These are phyloP conservation scores for Blastomyces parvus DNA, from an alignment of 2,329 filamentous ascomycete species.

Conservation along the genomic window DNA sequence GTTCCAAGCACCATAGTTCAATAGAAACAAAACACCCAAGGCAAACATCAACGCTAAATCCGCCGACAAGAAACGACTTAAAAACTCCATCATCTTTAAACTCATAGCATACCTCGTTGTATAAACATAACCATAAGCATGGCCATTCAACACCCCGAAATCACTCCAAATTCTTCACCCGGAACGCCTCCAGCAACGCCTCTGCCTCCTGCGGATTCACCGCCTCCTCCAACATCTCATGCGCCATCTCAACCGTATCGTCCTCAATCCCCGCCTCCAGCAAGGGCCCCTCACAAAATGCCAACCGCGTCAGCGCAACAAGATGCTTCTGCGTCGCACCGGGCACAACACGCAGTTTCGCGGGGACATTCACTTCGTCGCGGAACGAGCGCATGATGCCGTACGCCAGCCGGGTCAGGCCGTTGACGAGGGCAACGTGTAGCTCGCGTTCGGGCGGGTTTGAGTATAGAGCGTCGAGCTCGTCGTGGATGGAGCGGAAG, in stretches of 20 bases:
- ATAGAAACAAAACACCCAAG: neutral
- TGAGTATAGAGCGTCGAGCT: slow-evolving; percentile 53
- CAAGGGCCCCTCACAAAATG: slow-evolving; percentile 70
- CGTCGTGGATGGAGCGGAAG: slow-evolving; percentile 64
- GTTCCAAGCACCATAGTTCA: neutral
- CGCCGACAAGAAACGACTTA: neutral
- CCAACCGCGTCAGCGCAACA: slow-evolving; percentile 69
- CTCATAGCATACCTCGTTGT: too few species aligned
- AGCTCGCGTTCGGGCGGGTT: slow-evolving; percentile 37
- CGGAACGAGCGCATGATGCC: slow-evolving; percentile 53
- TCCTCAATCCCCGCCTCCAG: slow-evolving; percentile 68
- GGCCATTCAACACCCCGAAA: neutral
- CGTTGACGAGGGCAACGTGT: slow-evolving; percentile 48
- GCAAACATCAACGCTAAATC: neutral
- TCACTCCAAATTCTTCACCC: slow-evolving; percentile 13
- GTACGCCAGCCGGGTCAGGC: slow-evolving; percentile 52
- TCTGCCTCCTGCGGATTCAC: slow-evolving; percentile 73
- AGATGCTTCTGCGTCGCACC: slow-evolving; percentile 75
- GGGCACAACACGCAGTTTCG: slow-evolving; percentile 59
- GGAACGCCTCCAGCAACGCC: slow-evolving; percentile 43
- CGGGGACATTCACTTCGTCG: slow-evolving; percentile 54
- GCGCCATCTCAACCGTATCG: slow-evolving; percentile 70
- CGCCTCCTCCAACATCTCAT: slow-evolving; percentile 68
- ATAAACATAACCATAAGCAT: neutral
- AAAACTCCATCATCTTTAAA: neutral